Evolutionary conservation across 2,329 filamentous ascomycete species (phyloP).

Genomic region (Blastomyces gilchristii): DNA sequence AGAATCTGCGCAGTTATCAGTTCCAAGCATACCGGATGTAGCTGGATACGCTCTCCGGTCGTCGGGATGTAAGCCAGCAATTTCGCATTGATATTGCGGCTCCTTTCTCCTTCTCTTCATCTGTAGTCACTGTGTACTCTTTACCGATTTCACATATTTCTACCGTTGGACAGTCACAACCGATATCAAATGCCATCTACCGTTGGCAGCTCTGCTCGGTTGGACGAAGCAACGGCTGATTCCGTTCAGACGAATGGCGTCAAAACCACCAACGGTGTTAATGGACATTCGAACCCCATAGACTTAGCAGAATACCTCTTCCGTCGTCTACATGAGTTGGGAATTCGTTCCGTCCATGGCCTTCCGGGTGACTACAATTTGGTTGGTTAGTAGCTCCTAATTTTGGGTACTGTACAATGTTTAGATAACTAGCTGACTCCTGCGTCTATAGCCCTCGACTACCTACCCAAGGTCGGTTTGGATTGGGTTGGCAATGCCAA

Average conservation of each 20-base stretch:
- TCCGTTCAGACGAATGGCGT: not conserved
- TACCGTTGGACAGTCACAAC: not conserved
- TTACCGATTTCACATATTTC: no score
- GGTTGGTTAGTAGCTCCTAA: slow-evolving; percentile 16
- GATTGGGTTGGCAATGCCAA: slow-evolving; percentile 54
- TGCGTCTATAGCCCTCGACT: slow-evolving; percentile 43
- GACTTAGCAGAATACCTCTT: slow-evolving; percentile 30
- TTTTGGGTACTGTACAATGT: no score
- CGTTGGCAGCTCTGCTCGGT: not conserved
- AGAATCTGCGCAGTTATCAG: no score
- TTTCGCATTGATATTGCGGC: not conserved
- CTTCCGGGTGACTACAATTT: slow-evolving; percentile 38
- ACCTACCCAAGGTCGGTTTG: slow-evolving; percentile 44
- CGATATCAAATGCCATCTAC: not conserved
- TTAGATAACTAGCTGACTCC: no score
- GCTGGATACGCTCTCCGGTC: not conserved
- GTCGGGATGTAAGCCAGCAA: not conserved
- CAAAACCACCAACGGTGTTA: not conserved
- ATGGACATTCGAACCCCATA: slow-evolving; percentile 1
- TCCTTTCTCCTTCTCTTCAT: not conserved
- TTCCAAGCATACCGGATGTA: not conserved
- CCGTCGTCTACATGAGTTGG: slow-evolving; percentile 30
- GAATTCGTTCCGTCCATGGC: slow-evolving; percentile 33
- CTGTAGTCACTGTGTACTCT: not conserved
- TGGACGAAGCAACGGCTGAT: not conserved